Evolutionary conservation across 805 yeast species (phyloP), one percentile per base, ranked within the genome.

Genomic region (Ascoidea asiatica): DNA sequence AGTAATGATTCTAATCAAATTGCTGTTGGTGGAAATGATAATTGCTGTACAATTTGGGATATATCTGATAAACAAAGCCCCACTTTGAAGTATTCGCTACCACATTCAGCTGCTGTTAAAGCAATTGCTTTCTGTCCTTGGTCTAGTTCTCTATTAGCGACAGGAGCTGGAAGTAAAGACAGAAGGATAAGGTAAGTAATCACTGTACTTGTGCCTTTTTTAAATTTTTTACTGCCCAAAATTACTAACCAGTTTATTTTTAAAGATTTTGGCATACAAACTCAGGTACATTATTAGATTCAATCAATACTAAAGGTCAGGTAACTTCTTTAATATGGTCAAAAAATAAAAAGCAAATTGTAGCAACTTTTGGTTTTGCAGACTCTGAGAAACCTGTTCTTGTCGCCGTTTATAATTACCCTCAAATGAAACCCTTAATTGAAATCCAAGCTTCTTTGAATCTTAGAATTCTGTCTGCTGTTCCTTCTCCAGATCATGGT

Each of bases 41-140:
- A 88, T 54, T 65, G 75, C 17, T 84, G 90, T 47, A 70, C 84
- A 0, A 64, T 89, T 2, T 88, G 95, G 95, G 77, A 82, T 51
- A 69, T 83, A 19, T 43, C 63, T 2, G 56, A 67, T 44, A 46
- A 62, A 4, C 39, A 48, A 4, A 44, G 56, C 0, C 82, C 90
- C 7, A 53, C 44, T 19, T 52, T 73, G 41, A 60, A 63, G 48
- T 75, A 69, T 55, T 56, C 60, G 7, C 63, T 88, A 43, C 74
- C 70, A 1, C 97, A 89, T 54, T 63, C 66, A 2, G 95, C 95
- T 1, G 97, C 97, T 0, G 89, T 89, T 0, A 88, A 88, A 53
- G 97, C 95, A 0, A 65, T 89, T 40, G 82, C 90, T 3, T 89
- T 75, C 53, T 89, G 96, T 56, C 97, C 97, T 0, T 88, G 96